phyloP scores from a whole-genome alignment of 768 basidiomycete genomes.

The Leccinum longicurvipes region DNA sequence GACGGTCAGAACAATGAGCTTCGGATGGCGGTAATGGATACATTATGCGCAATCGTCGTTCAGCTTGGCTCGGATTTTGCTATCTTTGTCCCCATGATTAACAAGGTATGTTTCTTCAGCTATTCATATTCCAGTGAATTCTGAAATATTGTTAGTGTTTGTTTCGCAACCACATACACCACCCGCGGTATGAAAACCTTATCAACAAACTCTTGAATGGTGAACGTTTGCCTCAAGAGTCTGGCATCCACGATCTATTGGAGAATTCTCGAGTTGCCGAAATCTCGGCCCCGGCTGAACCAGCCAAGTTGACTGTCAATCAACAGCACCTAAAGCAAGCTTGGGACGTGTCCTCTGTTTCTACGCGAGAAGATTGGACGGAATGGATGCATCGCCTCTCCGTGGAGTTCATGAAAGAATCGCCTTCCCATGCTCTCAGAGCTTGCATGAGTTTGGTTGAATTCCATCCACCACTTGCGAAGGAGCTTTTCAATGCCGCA shows the following conservation, averaged over 20 bases:
- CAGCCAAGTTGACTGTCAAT: conserved; percentile 88
- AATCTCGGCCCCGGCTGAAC: conserved; percentile 80
- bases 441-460: conserved; percentile 95
- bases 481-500: conserved; percentile 96
- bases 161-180: conserved; percentile 69
- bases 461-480: conserved; percentile 84
- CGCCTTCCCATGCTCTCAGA: conserved; percentile 95
- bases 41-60: conserved; percentile 84
- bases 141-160: conserved; percentile 51
- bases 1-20: conserved; percentile 73
- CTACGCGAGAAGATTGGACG: conserved; percentile 84
- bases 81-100: conserved; percentile 95
- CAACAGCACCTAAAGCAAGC: conserved; percentile 96
- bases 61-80: conserved; percentile 97
- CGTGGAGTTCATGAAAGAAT: conserved; percentile 97
- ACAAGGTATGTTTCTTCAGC: conserved; percentile 58
- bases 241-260: conserved; percentile 66
- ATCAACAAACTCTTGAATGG: conserved; percentile 88
- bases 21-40: conserved; percentile 85
- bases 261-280: conserved; percentile 65
- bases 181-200: conserved; percentile 83
- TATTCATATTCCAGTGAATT: neutral
- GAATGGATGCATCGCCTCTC: conserved; percentile 94
- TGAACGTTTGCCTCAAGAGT: conserved; percentile 86
- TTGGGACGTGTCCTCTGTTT: conserved; percentile 82